A percentile compares a stretch with the other conserved stretches of the same genome.
Evolutionary conservation across 331 rosid species (phyloP).

Genomic region (Arachis monticola): DNA sequence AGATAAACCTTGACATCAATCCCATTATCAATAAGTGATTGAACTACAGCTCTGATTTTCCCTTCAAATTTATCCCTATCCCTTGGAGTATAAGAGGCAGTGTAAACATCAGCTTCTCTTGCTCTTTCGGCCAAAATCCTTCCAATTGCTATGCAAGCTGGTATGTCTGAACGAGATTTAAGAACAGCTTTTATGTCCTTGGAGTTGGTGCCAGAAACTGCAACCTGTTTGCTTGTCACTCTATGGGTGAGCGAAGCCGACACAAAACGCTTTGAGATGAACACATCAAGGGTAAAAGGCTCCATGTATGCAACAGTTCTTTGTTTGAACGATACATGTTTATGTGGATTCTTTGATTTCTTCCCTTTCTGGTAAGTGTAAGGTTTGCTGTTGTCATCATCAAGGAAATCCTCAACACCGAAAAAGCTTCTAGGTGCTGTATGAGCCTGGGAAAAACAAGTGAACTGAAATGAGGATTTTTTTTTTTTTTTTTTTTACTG

Average conservation of each 20-base stretch:
- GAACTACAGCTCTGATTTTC: slow-evolving; percentile 96
- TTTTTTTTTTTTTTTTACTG: not conserved
- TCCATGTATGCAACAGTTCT: slow-evolving; percentile 90
- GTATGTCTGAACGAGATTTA: slow-evolving; percentile 82
- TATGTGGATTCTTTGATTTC: slow-evolving; percentile 81
- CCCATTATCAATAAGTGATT: slow-evolving; percentile 91
- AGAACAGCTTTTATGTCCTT: slow-evolving; percentile 95
- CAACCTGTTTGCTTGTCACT: slow-evolving; percentile 91
- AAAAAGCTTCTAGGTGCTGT: slow-evolving; percentile 85
- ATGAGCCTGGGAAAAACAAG: slow-evolving; percentile 47
- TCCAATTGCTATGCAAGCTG: slow-evolving; percentile 89
- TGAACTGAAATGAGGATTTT: not conserved
- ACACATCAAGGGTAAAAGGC: slow-evolving; percentile 95
- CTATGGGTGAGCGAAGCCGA: slow-evolving; percentile 92
- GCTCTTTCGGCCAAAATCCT: slow-evolving; percentile 83
- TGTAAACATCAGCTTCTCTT: slow-evolving; percentile 90
- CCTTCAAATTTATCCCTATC: slow-evolving; percentile 96
- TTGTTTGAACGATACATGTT: slow-evolving; percentile 85
- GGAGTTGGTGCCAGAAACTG: slow-evolving; percentile 96
- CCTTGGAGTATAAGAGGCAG: slow-evolving; percentile 83
- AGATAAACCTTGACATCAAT: slow-evolving; percentile 90
- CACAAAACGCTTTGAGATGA: slow-evolving; percentile 89
- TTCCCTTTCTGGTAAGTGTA: slow-evolving; percentile 87
- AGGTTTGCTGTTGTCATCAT: slow-evolving; percentile 84
- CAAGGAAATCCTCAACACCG: slow-evolving; percentile 90